Evolutionary conservation across 768 basidiomycete genomes (phyloP).

Genomic region (Boletus barrowsii): DNA sequence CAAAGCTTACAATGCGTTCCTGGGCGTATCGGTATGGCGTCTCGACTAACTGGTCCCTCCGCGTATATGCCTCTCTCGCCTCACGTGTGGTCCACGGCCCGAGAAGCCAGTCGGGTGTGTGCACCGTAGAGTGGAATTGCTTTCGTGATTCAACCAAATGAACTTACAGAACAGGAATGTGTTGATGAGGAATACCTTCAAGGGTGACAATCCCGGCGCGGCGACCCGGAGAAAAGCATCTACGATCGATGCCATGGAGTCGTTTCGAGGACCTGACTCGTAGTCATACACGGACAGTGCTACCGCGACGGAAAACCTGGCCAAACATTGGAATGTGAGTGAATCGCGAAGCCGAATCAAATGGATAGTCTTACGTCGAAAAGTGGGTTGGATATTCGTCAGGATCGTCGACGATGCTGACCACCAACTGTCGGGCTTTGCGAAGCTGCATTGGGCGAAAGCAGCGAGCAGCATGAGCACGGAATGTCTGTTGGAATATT

Average conservation of each 20-base stretch:
- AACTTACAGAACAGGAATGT: neutral
- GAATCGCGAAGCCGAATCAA: neutral
- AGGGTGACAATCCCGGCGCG: neutral
- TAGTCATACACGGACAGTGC: neutral
- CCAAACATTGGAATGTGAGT: no score
- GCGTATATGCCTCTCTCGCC: neutral
- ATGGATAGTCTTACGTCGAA: neutral
- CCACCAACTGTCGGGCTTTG: slow-evolving; percentile 2
- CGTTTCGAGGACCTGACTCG: neutral
- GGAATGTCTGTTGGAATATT: slow-evolving; percentile 7
- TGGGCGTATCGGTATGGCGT: neutral
- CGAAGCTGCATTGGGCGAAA: slow-evolving; percentile 14
- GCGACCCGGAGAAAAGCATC: neutral
- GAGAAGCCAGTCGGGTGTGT: neutral
- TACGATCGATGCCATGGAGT: neutral
- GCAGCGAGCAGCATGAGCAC: neutral
- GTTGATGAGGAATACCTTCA: neutral
- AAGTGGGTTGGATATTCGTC: neutral
- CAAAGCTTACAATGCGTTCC: neutral
- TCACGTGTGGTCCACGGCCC: neutral
- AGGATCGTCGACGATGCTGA: neutral
- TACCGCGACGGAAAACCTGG: neutral
- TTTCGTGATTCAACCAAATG: neutral
- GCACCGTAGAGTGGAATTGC: neutral
- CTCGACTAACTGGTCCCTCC: neutral